Base-by-base conservation (phyloP, 306 rosid genomes). In the Hippophae tibetana region DNA sequence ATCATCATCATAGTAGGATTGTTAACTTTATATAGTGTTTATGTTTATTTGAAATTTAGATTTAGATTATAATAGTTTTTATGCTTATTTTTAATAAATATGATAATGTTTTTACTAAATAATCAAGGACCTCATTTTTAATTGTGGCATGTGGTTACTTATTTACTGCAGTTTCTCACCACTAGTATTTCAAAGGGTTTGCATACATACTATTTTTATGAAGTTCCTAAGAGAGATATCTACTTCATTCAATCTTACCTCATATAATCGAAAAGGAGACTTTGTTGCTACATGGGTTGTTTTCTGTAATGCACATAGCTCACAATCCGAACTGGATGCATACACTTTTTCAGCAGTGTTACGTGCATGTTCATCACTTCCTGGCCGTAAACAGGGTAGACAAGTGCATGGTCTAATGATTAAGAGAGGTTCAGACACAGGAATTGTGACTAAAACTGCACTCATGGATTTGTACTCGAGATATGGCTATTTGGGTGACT, bases 381-480 rank as follows among this genome's bases (percentile, higher is more conserved):
- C 54, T 1, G n/a, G 9, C 40, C 60, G 66, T 8, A 49, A 62
- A 6, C 56, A 77, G 7, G 82, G 84, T 13, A 69, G 60, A 14
- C 87, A 74, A 58, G 61, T 82, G 31, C 96, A 82, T 10, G 65
- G 81, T 0, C 63, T 75, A 8, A 77, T 83, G 79, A 52, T 81
- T 49, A 81, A 72, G 52, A 73, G 56, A 0, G 86, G 82, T 31
- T 6, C 73, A 3, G 80, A 69, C 45, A 60, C 74, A 0, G 86
- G 86, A 13, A 68, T 69, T 0, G 78, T 86, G 13, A 52, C 72
- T 1, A 73, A 79, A 74, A 86, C 90, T 9, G 63, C 82, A 5
- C 56, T 86, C 9, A 51, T 86, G 44, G 84, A 75, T 61, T 68
- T 79, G 86, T 86, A 83, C 68, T 86, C 86, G 8, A 74, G 72